phyloP scores from a whole-genome alignment of 75 land plant species.

The Gnetum montanum region DNA sequence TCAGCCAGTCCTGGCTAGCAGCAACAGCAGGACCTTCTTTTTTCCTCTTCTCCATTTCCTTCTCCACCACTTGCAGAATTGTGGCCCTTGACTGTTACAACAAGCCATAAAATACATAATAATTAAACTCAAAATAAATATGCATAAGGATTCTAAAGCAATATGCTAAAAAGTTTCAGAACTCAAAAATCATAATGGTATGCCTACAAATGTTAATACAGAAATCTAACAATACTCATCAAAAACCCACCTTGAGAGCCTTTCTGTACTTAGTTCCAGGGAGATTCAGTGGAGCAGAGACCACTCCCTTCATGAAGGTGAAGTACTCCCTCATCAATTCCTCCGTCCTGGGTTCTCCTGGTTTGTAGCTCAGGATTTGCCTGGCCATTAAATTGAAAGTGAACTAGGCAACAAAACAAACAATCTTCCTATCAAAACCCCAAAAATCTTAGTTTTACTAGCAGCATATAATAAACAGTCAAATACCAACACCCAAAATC shows the following conservation, averaged over 20 bases:
- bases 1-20: slow-evolving; percentile 30
- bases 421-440: not conserved
- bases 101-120: not conserved
- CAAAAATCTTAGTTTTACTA: not conserved
- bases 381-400: slow-evolving; percentile 47
- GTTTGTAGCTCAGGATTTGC: slow-evolving; percentile 24
- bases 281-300: slow-evolving; percentile 29
- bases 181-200: not conserved
- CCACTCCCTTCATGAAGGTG: slow-evolving; percentile 43
- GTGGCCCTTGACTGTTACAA: slow-evolving; percentile 20
- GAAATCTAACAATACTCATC: not conserved
- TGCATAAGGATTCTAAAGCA: not conserved
- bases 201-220: slow-evolving; percentile 4
- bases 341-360: slow-evolving; percentile 23
- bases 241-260: slow-evolving; percentile 25
- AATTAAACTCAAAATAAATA: not conserved
- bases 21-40: not conserved
- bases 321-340: slow-evolving; percentile 17
- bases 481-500: not conserved
- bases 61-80: slow-evolving; percentile 18
- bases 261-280: slow-evolving; percentile 40
- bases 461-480: not conserved
- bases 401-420: slow-evolving; percentile 16
- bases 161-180: not conserved
- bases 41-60: slow-evolving; percentile 21